Conservation (phyloP, 179 eudicot genomes). For the Kewa caespitosa region DNA sequence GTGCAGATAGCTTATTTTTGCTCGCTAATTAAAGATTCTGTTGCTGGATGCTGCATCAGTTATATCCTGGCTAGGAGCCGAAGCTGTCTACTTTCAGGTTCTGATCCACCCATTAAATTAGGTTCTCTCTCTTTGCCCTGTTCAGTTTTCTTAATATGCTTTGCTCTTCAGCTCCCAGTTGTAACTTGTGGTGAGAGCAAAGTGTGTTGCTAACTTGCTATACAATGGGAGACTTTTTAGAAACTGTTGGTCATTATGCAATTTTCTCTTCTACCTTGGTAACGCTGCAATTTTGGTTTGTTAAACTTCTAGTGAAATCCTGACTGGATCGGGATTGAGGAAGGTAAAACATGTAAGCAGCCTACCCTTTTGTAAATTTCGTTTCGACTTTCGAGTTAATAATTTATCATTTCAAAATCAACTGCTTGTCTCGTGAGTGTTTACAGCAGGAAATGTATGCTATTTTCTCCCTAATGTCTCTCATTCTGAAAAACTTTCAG, state of each 20-base stretch:
- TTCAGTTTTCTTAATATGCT: not conserved
- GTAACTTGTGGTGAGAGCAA: too few relatives aligned
- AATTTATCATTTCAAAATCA: not conserved
- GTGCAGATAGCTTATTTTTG: slow-evolving; percentile 17
- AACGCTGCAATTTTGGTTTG: not conserved
- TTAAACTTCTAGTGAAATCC: too few relatives aligned
- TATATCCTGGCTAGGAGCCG: not conserved
- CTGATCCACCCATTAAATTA: not conserved
- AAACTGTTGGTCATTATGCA: not conserved
- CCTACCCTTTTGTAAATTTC: not conserved
- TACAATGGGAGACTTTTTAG: too few relatives aligned
- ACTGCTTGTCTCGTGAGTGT: not conserved
- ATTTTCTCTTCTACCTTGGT: not conserved
- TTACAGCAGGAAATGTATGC: not conserved
- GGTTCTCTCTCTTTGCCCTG: not conserved
- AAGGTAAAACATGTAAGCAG: too few relatives aligned
- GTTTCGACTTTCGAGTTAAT: not conserved
- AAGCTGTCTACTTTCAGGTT: not conserved
- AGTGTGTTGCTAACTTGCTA: too few relatives aligned
- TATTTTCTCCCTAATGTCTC: not conserved
- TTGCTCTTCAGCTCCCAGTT: not conserved
- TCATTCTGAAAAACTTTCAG: not conserved
- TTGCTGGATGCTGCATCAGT: not conserved
- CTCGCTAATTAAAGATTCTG: not conserved
- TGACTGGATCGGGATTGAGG: too few relatives aligned